A percentile compares a stretch with the other conserved stretches of the same genome.
phyloP scores from a whole-genome alignment of 2,329 filamentous ascomycete species.

The Claviceps citrina region DNA sequence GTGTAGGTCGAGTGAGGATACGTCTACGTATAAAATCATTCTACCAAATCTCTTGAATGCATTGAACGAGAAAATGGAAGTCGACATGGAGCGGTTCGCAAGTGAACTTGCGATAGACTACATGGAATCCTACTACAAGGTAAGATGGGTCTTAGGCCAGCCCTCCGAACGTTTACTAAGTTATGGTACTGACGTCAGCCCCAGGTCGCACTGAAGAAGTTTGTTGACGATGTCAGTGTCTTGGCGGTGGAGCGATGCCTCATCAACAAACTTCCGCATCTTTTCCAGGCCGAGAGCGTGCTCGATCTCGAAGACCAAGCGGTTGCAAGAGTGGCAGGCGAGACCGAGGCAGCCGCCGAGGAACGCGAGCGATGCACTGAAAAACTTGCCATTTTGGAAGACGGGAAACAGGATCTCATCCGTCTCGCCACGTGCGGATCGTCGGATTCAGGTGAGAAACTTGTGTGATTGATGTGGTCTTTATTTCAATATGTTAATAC shows the following conservation, averaged over 20 bases:
- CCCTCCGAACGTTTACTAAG: not conserved
- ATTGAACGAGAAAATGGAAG: not conserved
- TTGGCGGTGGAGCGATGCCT: conserved; percentile 13
- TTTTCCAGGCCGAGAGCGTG: conserved; percentile 10
- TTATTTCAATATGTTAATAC: not conserved
- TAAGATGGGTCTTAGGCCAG: conserved; percentile 3
- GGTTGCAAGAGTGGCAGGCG: not conserved
- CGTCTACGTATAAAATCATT: not conserved
- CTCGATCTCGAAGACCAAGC: conserved; percentile 9
- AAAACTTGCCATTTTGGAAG: conserved; percentile 4
- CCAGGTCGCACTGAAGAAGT: conserved; percentile 11
- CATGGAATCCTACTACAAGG: conserved; percentile 27
- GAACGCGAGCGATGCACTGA: conserved; percentile 3
- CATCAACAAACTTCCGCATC: conserved; percentile 7
- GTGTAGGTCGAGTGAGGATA: too few relatives aligned
- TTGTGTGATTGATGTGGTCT: too few relatives aligned
- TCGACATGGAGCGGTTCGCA: conserved; percentile 2
- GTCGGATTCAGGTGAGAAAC: not conserved
- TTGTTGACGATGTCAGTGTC: conserved; percentile 12
- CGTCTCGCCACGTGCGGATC: not conserved
- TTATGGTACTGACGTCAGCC: not conserved
- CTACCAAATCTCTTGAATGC: not conserved
- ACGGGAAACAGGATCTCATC: not conserved
- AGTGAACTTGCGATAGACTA: conserved; percentile 16
- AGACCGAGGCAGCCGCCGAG: conserved; percentile 1